These are phyloP conservation scores for Paragyromitra xinjiangensis DNA, from an alignment of 495 filamentous ascomycete genomes.

Conservation along the genomic window DNA sequence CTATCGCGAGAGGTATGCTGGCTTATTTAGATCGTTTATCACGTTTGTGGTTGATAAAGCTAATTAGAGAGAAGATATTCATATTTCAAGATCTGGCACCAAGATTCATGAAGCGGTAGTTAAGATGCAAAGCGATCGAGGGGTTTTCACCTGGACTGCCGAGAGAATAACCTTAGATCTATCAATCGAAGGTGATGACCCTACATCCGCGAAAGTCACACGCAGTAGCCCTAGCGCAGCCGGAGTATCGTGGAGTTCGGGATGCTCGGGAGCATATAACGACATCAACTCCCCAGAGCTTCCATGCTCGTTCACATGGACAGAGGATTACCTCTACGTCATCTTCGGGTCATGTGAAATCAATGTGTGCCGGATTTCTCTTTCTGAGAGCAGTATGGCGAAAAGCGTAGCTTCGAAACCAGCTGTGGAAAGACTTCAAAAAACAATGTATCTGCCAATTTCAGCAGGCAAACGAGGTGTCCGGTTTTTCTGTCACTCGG, in stretches of 20 bases:
- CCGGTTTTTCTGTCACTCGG: not conserved
- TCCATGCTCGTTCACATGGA: slow-evolving; percentile 7
- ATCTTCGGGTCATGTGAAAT: not conserved
- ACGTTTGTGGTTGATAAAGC: not conserved
- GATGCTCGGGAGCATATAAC: not conserved
- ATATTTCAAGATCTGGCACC: not conserved
- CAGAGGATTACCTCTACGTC: slow-evolving; percentile 1
- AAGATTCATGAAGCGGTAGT: not conserved
- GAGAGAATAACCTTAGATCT: slow-evolving; percentile 7
- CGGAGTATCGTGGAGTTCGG: not conserved
- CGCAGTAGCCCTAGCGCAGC: not conserved
- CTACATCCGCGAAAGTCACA: not conserved
- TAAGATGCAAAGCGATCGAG: not conserved
- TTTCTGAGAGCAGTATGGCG: not conserved
- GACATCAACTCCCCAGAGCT: not conserved
- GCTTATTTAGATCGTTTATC: not conserved
- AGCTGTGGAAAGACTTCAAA: not conserved
- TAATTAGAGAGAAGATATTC: not conserved
- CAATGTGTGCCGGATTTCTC: not conserved
- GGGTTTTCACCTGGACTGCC: slow-evolving; percentile 1
- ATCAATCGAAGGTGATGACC: not conserved
- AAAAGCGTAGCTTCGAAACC: not conserved
- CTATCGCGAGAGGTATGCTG: not conserved
- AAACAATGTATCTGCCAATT: slow-evolving; percentile 1
- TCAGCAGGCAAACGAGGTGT: slow-evolving; percentile 1